A percentile compares a stretch with the other conserved stretches of the same genome.
phyloP scores from a whole-genome alignment of 495 filamentous ascomycete genomes.

The Aspergillus avenaceus region DNA sequence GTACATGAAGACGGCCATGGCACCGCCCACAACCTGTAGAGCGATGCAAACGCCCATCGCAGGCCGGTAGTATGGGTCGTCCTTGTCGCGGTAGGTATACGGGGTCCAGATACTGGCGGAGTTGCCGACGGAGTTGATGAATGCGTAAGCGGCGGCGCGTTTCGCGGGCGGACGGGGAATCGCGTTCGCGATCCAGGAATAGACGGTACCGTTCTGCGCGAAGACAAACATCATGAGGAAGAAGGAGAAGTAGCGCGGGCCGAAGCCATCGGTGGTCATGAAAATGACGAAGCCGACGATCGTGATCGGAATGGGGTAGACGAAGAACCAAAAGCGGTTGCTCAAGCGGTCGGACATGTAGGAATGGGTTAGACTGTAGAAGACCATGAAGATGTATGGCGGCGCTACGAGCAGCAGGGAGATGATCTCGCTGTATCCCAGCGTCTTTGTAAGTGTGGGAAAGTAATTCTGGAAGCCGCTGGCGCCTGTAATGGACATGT shows the following conservation, averaged over 20 bases:
- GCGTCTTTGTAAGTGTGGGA: conserved; percentile 43
- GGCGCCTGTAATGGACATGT: conserved; percentile 49
- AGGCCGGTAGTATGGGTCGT: conserved; percentile 36
- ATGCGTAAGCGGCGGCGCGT: conserved; percentile 50
- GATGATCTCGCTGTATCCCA: conserved; percentile 37
- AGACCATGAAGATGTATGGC: conserved; percentile 53
- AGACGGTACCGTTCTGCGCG: conserved; percentile 48
- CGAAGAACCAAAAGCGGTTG: conserved; percentile 50
- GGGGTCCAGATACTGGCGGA: conserved; percentile 53
- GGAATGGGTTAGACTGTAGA: conserved; percentile 43
- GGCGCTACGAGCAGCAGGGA: conserved; percentile 49
- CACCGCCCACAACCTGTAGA: conserved; percentile 36
- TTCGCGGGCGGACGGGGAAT: conserved; percentile 52
- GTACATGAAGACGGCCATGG: conserved; percentile 38
- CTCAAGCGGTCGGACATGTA: conserved; percentile 40
- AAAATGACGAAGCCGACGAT: conserved; percentile 49
- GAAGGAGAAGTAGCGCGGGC: conserved; percentile 48
- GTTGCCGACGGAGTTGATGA: conserved; percentile 53
- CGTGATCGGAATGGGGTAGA: conserved; percentile 47
- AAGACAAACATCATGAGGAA: conserved; percentile 55
- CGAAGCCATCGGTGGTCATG: conserved; percentile 44
- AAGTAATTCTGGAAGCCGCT: conserved; percentile 55
- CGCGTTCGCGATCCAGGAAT: conserved; percentile 51
- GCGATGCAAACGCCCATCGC: conserved; percentile 47
- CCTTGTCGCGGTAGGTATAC: conserved; percentile 41